Evolutionary conservation across 2,329 filamentous ascomycete species (phyloP).

Genomic region (Tolypocladium ophioglossoides): DNA sequence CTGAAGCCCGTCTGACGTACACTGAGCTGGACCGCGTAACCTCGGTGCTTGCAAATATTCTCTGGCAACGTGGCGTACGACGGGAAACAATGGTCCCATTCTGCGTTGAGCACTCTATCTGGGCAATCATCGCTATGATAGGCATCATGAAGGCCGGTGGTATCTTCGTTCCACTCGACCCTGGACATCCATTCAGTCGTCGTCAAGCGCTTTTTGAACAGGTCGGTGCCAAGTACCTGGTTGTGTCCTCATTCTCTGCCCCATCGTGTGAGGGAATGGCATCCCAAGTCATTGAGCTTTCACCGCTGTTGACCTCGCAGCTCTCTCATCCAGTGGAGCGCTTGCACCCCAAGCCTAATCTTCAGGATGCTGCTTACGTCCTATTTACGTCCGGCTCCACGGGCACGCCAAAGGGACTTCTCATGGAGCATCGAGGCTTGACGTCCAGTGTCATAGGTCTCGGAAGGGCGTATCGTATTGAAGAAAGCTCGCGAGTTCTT

Average conservation of each 20-base stretch:
- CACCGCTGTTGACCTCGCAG: background rate
- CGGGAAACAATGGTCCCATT: background rate
- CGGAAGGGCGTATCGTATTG: conserved; percentile 34
- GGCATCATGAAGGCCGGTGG: conserved; percentile 16
- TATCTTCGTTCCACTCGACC: conserved; percentile 15
- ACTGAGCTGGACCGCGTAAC: background rate
- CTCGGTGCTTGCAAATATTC: background rate
- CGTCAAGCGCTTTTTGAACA: background rate
- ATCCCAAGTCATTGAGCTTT: background rate
- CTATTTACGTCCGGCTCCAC: conserved; percentile 18
- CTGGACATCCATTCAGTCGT: conserved; percentile 4
- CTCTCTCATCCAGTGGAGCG: background rate
- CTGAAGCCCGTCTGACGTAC: background rate
- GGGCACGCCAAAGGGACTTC: conserved; percentile 14
- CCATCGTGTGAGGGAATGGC: background rate
- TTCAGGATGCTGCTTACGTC: conserved; percentile 9
- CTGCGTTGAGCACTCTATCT: background rate
- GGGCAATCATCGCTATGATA: conserved; percentile 9
- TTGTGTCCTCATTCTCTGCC: background rate
- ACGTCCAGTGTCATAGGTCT: conserved; percentile 39
- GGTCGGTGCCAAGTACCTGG: background rate
- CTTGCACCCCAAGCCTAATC: background rate
- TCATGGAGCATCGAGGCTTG: conserved; percentile 36
- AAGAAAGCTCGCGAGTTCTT: conserved; percentile 36
- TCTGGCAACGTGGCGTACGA: background rate